Evolutionary conservation across 345 rosid genomes (phyloP), one percentile per base, ranked within the genome.

Genomic region (Hibiscus mutabilis): DNA sequence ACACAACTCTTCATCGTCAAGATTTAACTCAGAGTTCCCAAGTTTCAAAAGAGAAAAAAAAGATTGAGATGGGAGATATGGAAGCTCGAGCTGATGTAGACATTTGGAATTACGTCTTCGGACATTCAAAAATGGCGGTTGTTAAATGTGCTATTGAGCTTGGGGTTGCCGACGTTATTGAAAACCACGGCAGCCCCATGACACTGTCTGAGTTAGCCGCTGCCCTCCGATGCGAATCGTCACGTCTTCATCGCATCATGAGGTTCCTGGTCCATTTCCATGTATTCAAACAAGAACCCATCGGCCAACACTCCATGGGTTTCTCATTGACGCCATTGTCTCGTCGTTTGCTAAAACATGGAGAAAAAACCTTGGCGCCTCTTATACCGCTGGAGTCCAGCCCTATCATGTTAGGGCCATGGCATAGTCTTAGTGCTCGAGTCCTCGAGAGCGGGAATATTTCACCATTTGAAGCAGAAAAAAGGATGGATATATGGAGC

Each of bases 131-230:
- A 6, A 77, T 79, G 52, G 93, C 92, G 37, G 92, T 76, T 14
- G 86, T 86, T 21, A 93, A 87, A 75, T 91, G 98, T 74, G 96
- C 92, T 67, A 82, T 89, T 31, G 92, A 93, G 67, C 91, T 91
- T 5, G 87, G 87, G 44, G 83, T 91, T 60, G 83, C 93, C 3
- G 95, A 91, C 10, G 88, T 82, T 51, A 72, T 92, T 3, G 86
- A 84, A 68, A 76, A 80, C 78, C 84, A 80, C 21, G 76, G 76
- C 6, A 70, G 75, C 2, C 87, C 89, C 44, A 59, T 87, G 24
- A 75, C 93, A 1, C 81, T 92, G 10, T 62, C 81, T 0, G 80
- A 85, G 11, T 86, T 93, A 53, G 77, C 93, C 22, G 40, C 88
- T 33, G 16, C 79, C 21, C 85, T 87, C 55, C 72, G 80, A 7